Base-by-base conservation (phyloP, 176 grass and related monocot species). In the Zoysia pacifica region DNA sequence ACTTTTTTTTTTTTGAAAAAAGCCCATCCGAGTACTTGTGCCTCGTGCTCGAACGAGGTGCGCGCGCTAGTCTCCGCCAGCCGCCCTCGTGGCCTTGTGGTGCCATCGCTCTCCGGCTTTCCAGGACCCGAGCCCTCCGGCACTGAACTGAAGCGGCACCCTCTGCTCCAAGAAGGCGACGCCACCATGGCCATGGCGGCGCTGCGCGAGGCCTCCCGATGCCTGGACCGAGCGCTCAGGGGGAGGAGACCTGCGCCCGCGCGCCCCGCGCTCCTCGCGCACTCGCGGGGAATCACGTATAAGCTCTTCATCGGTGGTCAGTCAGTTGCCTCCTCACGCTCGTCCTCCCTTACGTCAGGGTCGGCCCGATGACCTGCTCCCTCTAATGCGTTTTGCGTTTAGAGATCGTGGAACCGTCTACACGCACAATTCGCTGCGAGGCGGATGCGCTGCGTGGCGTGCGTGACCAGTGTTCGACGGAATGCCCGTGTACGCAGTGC, bases 231-330 rank as follows among this genome's bases (percentile, higher is more conserved):
- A 41, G 48, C 63, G 11, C 81, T 48, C 55, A 19, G 55, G 56
- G 16, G 42, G 42, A 12, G 42, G 42, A 70, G n/a, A 9, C 35
- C 16, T 4, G 46, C 47, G 48, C 35, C 64, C 28, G 11, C 39
- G 56, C 71, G 48, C 5, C 56, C 82, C 55, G 4, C 70, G 70
- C 70, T 89, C 55, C 47, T 84, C 69, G 50, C 69, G 70, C 76
- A 70, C 76, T 80, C 76, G 20, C 81, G 81, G 41, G 70, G 87
- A 4, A 84, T 89, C 81, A 81, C 87, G 11, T 52, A 89, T 76
- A 84, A 69, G 63, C 87, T 84, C 48, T 81, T 89, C 71, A 36
- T 89, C 56, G 87, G 81, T 80, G 87, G 87, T 80, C 10, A 16
- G 59, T 6, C 61, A 15, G 2, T 54, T 79, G 4, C 48, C 19